A percentile compares a stretch with the other conserved stretches of the same genome.
phyloP scores from a whole-genome alignment of 2,329 filamentous ascomycete genomes.

The Verticillium albo-atrum region DNA sequence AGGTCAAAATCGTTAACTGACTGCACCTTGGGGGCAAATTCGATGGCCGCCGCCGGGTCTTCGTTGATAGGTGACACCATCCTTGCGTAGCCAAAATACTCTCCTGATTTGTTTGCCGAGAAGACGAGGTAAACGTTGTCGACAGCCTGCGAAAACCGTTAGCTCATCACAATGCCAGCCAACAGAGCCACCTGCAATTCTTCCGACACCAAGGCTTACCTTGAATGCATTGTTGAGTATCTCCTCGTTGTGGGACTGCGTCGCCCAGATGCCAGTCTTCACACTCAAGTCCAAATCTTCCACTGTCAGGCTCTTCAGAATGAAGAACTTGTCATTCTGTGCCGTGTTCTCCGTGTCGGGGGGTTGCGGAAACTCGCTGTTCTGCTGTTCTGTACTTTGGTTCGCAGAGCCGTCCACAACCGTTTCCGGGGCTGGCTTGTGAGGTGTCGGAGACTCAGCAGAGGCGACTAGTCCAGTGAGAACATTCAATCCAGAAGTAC shows the following conservation, averaged over 20 bases:
- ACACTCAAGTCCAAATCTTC: constrained; percentile 88
- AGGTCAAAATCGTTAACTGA: constrained; percentile 57
- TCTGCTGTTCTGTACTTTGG: neutral
- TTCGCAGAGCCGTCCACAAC: neutral
- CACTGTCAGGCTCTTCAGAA: constrained; percentile 87
- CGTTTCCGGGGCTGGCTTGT: neutral
- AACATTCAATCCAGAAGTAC: constrained; percentile 40
- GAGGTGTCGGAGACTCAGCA: constrained; percentile 6
- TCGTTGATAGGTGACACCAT: constrained; percentile 84
- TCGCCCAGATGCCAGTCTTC: constrained; percentile 87
- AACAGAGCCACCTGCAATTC: too few relatives aligned
- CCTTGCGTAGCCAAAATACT: constrained; percentile 91
- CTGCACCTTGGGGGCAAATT: constrained; percentile 64
- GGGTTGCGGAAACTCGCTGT: neutral
- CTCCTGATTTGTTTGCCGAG: constrained; percentile 94
- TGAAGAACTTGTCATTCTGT: constrained; percentile 74
- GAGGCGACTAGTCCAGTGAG: constrained; percentile 51
- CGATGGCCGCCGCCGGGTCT: constrained; percentile 64
- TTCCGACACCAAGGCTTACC: constrained; percentile 40
- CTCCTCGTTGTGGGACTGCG: constrained; percentile 90
- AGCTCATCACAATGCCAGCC: too few relatives aligned
- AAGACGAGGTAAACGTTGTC: constrained; percentile 91
- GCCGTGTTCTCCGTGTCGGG: constrained; percentile 12
- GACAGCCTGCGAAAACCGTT: constrained; percentile 53
- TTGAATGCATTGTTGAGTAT: constrained; percentile 76